Evolutionary conservation across 2,329 filamentous ascomycete genomes (phyloP).

Genomic region (Fusarium sp.): DNA sequence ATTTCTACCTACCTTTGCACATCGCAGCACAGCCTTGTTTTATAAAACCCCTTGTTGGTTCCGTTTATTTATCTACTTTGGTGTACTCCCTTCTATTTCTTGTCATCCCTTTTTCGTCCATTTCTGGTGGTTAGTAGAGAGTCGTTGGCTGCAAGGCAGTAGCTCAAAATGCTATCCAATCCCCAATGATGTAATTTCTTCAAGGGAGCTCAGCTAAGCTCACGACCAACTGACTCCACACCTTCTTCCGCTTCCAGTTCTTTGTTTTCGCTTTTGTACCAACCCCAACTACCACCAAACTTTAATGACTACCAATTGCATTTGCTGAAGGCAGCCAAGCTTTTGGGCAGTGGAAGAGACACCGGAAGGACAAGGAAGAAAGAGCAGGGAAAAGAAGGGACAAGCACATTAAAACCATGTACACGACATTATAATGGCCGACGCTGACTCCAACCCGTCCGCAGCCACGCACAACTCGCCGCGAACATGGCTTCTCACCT

Average conservation of each 20-base stretch:
- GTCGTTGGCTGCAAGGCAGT: neutral
- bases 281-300: constrained; percentile 5
- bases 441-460: constrained; percentile 49
- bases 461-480: constrained; percentile 76
- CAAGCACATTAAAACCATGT: constrained; percentile 38
- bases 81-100: neutral
- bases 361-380: constrained; percentile 25
- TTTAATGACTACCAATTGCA: constrained; percentile 12
- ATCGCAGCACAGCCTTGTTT: neutral
- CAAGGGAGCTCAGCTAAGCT: constrained; percentile 32
- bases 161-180: constrained; percentile 3
- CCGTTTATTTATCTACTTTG: neutral
- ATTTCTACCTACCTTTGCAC: constrained; percentile 4
- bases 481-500: constrained; percentile 92
- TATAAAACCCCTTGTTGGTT: constrained; percentile 9
- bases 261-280: constrained; percentile 21
- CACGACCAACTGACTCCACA: constrained; percentile 40
- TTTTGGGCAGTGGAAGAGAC: constrained; percentile 12
- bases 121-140: neutral
- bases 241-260: constrained; percentile 23
- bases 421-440: constrained; percentile 46
- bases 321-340: constrained; percentile 6
- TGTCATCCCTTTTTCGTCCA: constrained; percentile 4
- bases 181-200: constrained; percentile 43
- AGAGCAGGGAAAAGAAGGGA: constrained; percentile 18